Conservation (phyloP, 2,329 filamentous ascomycete genomes). For the Aspergillus chevalieri region DNA sequence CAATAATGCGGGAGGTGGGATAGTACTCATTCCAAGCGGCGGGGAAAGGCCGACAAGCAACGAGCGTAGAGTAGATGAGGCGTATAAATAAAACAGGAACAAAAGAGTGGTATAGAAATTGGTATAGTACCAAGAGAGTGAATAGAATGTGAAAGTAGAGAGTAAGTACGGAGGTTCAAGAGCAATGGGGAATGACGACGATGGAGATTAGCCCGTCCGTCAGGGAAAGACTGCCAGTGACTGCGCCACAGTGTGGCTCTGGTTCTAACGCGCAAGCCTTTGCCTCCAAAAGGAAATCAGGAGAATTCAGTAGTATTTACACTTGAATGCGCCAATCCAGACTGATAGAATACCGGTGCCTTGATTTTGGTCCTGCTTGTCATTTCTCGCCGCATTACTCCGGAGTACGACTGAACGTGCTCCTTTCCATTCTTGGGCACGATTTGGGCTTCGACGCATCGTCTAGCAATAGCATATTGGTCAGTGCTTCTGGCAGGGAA, state of each 20-base stretch:
- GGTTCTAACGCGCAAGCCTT: neutral
- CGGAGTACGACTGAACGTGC: neutral
- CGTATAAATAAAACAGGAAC: neutral
- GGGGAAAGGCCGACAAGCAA: slow-evolving; percentile 3
- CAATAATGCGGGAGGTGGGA: slow-evolving; percentile 2
- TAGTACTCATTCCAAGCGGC: slow-evolving; percentile 12
- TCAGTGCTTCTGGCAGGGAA: neutral
- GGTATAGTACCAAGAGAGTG: neutral
- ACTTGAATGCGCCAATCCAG: too few relatives aligned
- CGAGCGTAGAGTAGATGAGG: neutral
- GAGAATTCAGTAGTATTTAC: neutral
- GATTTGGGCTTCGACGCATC: neutral
- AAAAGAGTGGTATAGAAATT: neutral
- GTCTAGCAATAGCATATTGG: neutral
- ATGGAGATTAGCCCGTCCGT: neutral
- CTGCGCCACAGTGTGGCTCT: neutral
- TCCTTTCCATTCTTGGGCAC: neutral
- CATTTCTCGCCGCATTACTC: neutral
- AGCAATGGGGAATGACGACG: slow-evolving; percentile 13
- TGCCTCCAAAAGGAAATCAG: neutral
- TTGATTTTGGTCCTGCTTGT: neutral
- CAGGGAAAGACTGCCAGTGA: neutral
- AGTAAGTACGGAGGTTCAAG: neutral
- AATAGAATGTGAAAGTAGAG: neutral
- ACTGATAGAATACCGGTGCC: neutral